These are phyloP conservation scores for Xylariaceae sp. DNA, from an alignment of 2,329 filamentous ascomycete genomes.

Conservation along the genomic window DNA sequence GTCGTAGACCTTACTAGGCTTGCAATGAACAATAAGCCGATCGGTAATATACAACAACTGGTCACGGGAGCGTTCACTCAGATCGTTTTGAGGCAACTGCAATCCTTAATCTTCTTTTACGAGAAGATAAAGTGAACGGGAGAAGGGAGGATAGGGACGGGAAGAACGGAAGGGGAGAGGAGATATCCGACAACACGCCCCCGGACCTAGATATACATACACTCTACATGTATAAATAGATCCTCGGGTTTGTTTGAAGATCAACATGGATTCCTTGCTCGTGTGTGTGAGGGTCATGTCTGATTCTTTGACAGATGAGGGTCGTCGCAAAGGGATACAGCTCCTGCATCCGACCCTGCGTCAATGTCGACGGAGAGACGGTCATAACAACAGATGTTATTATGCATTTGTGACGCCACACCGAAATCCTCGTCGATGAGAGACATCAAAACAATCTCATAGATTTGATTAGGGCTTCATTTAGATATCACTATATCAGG, in stretches of 20 bases:
- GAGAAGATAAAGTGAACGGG: background rate
- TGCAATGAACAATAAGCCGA: conserved; percentile 3
- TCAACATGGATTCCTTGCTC: conserved; percentile 11
- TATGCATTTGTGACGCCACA: background rate
- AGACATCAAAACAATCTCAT: conserved; percentile 9
- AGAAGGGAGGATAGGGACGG: background rate
- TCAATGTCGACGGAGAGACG: background rate
- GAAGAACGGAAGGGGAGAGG: no score
- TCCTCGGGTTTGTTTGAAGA: conserved; percentile 1
- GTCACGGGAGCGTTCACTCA: no score
- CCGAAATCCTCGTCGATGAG: background rate
- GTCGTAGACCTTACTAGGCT: conserved; percentile 9
- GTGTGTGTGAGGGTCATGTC: conserved; percentile 13
- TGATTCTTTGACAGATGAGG: conserved; percentile 11
- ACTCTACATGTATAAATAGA: conserved; percentile 4
- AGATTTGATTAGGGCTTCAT: background rate
- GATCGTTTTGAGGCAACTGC: conserved; percentile 12
- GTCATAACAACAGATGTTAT: background rate
- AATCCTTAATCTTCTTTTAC: conserved; percentile 2
- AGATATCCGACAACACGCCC: background rate
- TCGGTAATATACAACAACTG: conserved; percentile 19
- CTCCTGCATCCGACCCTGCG: conserved; percentile 20
- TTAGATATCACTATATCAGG: no score
- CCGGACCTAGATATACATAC: background rate
- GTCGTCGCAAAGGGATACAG: conserved; percentile 19